Conservation (phyloP, 1,139 yeast genomes). For the Schwanniomyces etchellsii region DNA sequence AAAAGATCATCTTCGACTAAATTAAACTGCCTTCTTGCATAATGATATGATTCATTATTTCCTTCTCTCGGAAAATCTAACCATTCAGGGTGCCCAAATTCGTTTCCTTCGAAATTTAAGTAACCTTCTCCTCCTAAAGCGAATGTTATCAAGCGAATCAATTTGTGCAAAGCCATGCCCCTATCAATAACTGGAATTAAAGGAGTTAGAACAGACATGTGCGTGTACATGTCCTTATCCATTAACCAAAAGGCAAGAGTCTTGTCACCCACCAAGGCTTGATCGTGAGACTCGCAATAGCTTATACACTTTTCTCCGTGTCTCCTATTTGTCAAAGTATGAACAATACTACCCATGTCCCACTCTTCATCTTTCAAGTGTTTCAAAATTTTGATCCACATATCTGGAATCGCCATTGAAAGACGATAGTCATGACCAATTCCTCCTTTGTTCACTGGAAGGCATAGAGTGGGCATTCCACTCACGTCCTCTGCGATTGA, state of each 20-base stretch:
- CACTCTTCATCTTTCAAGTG: slow-evolving; percentile 84
- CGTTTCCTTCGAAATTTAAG: slow-evolving; percentile 94
- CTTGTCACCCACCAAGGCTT: slow-evolving; percentile 95
- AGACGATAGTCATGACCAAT: slow-evolving; percentile 89
- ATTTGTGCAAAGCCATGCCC: slow-evolving; percentile 83
- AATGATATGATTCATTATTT: slow-evolving; percentile 82
- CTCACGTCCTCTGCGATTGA: slow-evolving; percentile 96
- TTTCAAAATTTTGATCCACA: slow-evolving; percentile 95
- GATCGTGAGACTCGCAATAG: slow-evolving; percentile 95
- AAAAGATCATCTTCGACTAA: slow-evolving; percentile 73
- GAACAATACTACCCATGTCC: slow-evolving; percentile 79
- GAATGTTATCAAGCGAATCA: slow-evolving; percentile 83
- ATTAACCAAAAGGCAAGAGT: slow-evolving; percentile 96
- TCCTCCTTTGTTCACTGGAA: slow-evolving; percentile 72
- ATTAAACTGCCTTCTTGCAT: slow-evolving; percentile 92
- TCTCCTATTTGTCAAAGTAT: slow-evolving; percentile 83
- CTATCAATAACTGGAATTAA: slow-evolving; percentile 77
- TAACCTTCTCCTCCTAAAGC: slow-evolving; percentile 95
- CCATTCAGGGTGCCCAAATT: slow-evolving; percentile 99
- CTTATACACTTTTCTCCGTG: slow-evolving; percentile 86
- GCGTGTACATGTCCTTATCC: slow-evolving; percentile 98
- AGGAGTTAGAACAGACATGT: slow-evolving; percentile 76
- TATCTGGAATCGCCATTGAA: slow-evolving; percentile 97
- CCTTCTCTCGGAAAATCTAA: slow-evolving; percentile 93
- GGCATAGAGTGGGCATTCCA: slow-evolving; percentile 93